These are phyloP conservation scores for Aspergillus avenaceus DNA, from an alignment of 495 filamentous ascomycete genomes.

Conservation along the genomic window DNA sequence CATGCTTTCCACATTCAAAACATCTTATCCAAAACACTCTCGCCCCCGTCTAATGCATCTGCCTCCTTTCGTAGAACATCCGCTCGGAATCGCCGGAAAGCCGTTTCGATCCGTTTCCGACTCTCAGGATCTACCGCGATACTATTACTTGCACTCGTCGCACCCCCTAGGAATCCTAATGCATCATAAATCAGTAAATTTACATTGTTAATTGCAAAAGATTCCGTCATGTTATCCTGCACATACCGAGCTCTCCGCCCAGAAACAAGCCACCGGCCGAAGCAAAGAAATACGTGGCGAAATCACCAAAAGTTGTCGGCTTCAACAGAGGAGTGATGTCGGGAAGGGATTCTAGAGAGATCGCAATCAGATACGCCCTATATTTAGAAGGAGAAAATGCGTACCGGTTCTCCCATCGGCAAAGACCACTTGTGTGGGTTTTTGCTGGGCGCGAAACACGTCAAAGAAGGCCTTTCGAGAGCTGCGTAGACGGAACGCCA, in stretches of 20 bases:
- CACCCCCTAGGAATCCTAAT: constrained; percentile 53
- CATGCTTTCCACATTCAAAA: constrained; percentile 9
- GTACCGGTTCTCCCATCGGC: constrained; percentile 55
- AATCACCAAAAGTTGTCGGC: constrained; percentile 55
- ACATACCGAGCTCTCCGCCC: constrained; percentile 55
- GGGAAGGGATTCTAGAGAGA: constrained; percentile 51
- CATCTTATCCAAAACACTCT: constrained; percentile 24
- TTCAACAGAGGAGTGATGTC: constrained; percentile 54
- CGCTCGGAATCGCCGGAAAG: constrained; percentile 57
- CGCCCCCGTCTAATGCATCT: constrained; percentile 46
- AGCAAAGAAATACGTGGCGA: constrained; percentile 61
- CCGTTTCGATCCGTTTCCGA: constrained; percentile 55
- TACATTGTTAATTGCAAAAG: background rate
- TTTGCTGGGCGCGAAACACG: constrained; percentile 53
- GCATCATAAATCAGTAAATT: background rate
- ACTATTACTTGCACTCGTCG: constrained; percentile 42
- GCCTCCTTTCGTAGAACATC: constrained; percentile 58
- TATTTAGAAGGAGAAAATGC: background rate
- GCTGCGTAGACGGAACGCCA: constrained; percentile 53
- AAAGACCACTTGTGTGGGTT: constrained; percentile 59
- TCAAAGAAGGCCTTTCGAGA: constrained; percentile 53
- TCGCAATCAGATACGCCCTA: background rate
- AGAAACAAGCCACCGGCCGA: constrained; percentile 57
- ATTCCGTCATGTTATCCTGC: background rate
- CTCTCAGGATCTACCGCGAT: constrained; percentile 53